Base-by-base conservation (phyloP, 2,329 filamentous ascomycete genomes). In the Fusarium oligoseptatum region DNA sequence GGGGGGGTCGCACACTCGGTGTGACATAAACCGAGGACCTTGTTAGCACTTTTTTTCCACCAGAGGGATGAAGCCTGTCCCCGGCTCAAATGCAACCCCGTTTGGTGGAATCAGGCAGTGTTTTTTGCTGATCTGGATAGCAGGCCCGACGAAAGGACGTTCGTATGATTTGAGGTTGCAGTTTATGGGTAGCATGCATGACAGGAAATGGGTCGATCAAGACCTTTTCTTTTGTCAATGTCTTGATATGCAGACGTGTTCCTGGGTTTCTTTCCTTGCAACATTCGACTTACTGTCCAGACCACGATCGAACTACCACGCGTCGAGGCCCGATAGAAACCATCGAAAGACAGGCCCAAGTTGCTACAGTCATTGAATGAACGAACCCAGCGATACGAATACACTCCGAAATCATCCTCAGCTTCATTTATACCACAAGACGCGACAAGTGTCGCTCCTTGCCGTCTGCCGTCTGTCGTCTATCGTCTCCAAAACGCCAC, bases 91-190 rank as follows among this genome's bases (percentile, higher is more conserved):
- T 60, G 17, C 20, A 8, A 43, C 37, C 39, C 57, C 22, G 57
- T 58, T 15, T 24, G 22, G 9, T 22, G 34, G 34, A 37, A 60
- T 60, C 56, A 60, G 57, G 57, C 17, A 60, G 24, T 43, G 17
- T 32, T 27, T 12, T n/a, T 12, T 60, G 37, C 57, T 24, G 15
- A 60, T 60, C 57, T 60, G 36, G 57, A 39, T 32, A 60, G 57
- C 12, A 60, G 57, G 36, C 36, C 36, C 36, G 24, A 43, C 27
- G 22, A 24, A 24, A 24, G 48, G 32, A 14, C 12, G 12, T 27
- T 60, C 56, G 56, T 60, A 60, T 41, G 36, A 60, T 43, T 39
- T 39, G n/a, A 29, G 22, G 56, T 60, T 60, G 24, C 56, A 60
- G 34, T 39, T 39, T 15, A 58, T 55, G 48, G 48, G 48, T 55